Evolutionary conservation across 2,329 filamentous ascomycete species (phyloP).

Genomic region (Phialophora chinensis): DNA sequence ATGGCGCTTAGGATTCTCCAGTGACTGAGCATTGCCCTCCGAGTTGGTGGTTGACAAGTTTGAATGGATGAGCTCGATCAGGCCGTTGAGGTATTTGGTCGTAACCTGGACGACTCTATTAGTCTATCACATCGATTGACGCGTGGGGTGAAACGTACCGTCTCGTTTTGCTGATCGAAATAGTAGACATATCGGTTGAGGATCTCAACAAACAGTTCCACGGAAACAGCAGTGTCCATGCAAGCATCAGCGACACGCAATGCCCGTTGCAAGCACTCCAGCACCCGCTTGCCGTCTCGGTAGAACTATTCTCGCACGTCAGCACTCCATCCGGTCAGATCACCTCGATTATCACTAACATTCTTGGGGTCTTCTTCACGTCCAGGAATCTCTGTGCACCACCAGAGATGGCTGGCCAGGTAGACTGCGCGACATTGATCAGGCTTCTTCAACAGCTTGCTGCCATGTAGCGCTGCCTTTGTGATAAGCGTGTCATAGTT

Average conservation of each 20-base stretch:
- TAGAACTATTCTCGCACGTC: slow-evolving; percentile 69
- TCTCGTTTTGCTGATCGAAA: slow-evolving; percentile 98
- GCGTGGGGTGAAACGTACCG: slow-evolving; percentile 58
- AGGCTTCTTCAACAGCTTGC: slow-evolving; percentile 95
- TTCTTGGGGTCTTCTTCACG: slow-evolving; percentile 82
- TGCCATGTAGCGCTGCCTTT: slow-evolving; percentile 94
- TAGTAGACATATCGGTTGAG: slow-evolving; percentile 98
- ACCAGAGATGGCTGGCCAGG: slow-evolving; percentile 95
- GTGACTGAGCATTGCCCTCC: slow-evolving; percentile 55
- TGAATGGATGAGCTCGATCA: slow-evolving; percentile 97
- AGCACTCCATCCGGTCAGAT: slow-evolving; percentile 28
- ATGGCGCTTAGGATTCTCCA: slow-evolving; percentile 90
- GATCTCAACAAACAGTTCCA: slow-evolving; percentile 98
- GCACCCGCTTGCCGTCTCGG: slow-evolving; percentile 93
- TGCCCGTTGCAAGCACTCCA: slow-evolving; percentile 94
- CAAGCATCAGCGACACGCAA: slow-evolving; percentile 96
- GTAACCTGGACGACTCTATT: slow-evolving; percentile 65
- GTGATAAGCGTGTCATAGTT: slow-evolving; percentile 99
- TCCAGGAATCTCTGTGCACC: slow-evolving; percentile 82
- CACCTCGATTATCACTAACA: slow-evolving; percentile 58
- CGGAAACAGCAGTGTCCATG: slow-evolving; percentile 97
- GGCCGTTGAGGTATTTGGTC: slow-evolving; percentile 94
- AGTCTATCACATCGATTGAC: slow-evolving; percentile 2
- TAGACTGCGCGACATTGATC: slow-evolving; percentile 98
- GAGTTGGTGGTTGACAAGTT: slow-evolving; percentile 72